phyloP scores from a whole-genome alignment of 2,329 filamentous ascomycete species.

The Penicillium brasilianum region DNA sequence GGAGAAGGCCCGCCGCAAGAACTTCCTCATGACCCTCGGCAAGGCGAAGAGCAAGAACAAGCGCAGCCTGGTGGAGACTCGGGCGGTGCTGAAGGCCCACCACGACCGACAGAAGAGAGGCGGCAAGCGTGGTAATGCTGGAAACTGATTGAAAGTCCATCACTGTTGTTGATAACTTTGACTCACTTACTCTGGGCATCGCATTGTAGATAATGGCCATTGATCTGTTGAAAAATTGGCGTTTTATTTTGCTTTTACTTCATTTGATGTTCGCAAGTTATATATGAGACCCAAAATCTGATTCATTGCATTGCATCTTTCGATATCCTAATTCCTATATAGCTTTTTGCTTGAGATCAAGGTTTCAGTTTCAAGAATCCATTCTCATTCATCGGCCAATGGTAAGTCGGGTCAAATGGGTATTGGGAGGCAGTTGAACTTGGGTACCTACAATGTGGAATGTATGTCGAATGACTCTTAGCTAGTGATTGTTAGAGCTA shows the following conservation, averaged over 20 bases:
- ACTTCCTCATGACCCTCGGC: conserved; percentile 96
- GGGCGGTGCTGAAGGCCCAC: conserved; percentile 79
- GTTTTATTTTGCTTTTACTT: background rate
- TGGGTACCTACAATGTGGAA: no score
- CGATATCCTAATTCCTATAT: background rate
- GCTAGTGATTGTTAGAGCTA: no score
- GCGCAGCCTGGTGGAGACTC: conserved; percentile 85
- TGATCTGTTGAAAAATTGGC: conserved; percentile 3
- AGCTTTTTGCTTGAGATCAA: background rate
- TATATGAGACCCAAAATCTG: background rate
- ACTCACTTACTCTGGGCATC: background rate
- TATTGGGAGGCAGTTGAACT: no score
- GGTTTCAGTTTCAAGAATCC: no score
- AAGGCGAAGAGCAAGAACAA: conserved; percentile 97
- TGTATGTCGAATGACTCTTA: no score
- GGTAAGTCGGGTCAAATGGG: no score
- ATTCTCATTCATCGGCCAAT: no score
- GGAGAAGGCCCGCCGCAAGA: conserved; percentile 97
- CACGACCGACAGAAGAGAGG: conserved; percentile 82
- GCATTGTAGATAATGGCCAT: conserved; percentile 1
- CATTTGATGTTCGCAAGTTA: conserved; percentile 2
- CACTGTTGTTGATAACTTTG: background rate
- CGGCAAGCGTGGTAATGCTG: conserved; percentile 75
- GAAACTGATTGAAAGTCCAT: conserved; percentile 16
- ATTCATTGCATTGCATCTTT: background rate